phyloP scores from a whole-genome alignment of 306 rosid genomes.

The Ziziphus jujuba region DNA sequence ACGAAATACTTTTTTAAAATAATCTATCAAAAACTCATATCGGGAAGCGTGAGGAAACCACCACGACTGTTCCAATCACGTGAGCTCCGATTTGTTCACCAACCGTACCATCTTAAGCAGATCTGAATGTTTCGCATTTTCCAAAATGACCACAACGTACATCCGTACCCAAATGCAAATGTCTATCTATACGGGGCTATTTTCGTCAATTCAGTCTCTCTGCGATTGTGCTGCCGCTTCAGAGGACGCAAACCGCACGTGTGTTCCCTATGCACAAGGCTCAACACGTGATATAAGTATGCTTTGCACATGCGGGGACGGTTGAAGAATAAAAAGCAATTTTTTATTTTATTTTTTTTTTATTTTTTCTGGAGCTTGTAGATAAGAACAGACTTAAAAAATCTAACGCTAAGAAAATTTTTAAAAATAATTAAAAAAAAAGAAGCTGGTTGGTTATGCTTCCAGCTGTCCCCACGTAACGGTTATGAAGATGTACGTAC shows the following conservation, averaged over 20 bases:
- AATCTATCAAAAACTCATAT: not conserved
- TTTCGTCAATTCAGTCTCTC: not conserved
- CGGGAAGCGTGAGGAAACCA: slow-evolving; percentile 25
- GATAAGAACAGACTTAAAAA: not conserved
- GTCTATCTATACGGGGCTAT: not conserved
- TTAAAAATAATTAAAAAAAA: not conserved
- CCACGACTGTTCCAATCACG: slow-evolving; percentile 37
- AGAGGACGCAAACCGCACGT: slow-evolving; percentile 63
- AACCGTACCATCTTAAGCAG: slow-evolving; percentile 10
- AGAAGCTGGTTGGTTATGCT: no score
- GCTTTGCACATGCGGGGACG: slow-evolving; percentile 28
- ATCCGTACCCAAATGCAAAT: not conserved
- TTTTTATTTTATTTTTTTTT: not conserved
- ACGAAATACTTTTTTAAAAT: no score
- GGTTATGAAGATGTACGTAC: no score
- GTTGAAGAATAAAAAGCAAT: slow-evolving; percentile 4
- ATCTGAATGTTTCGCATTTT: not conserved
- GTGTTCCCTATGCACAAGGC: slow-evolving; percentile 31
- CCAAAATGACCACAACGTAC: not conserved
- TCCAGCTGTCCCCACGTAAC: no score
- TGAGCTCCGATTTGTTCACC: slow-evolving; percentile 16
- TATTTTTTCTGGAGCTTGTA: not conserved
- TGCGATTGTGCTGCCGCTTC: slow-evolving; percentile 35
- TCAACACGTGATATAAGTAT: slow-evolving; percentile 46
- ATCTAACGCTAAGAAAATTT: not conserved